phyloP scores from a whole-genome alignment of 345 rosid genomes.

The Rhizophora mangle region DNA sequence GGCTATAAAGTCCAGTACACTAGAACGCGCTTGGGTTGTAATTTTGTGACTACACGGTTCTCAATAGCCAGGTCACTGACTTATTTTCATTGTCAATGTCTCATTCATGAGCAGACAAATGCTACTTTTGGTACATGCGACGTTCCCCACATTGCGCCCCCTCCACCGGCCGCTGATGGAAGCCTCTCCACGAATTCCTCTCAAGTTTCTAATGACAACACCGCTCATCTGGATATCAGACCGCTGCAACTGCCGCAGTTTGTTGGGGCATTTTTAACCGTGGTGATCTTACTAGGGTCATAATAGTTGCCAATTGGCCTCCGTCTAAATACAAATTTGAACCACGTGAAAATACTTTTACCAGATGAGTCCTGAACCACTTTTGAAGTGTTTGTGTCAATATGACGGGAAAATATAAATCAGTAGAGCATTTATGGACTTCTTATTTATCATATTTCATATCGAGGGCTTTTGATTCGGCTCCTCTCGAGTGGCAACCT shows the following conservation, averaged over 20 bases:
- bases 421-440: too few relatives aligned
- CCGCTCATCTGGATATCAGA: constrained; percentile 24
- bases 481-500: too few relatives aligned
- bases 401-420: too few relatives aligned
- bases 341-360: background rate
- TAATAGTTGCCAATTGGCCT: constrained; percentile 14
- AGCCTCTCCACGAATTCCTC: constrained; percentile 8
- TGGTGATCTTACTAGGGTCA: constrained; percentile 28
- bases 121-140: constrained; percentile 77
- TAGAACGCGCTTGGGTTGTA: background rate
- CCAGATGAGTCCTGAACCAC: background rate
- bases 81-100: background rate
- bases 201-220: constrained; percentile 15
- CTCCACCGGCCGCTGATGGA: constrained; percentile 55
- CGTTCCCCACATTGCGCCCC: constrained; percentile 63
- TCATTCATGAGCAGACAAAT: constrained; percentile 46
- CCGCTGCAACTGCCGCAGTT: constrained; percentile 29
- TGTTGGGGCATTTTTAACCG: constrained; percentile 32
- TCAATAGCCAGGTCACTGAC: background rate
- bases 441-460: background rate
- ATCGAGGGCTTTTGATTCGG: background rate
- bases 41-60: background rate
- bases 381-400: background rate
- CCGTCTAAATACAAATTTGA: background rate
- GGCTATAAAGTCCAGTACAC: too few relatives aligned